Percentiles rank a stretch among this genome's conserved stretches.
phyloP scores from a whole-genome alignment of 805 yeast genomes.

The Suhomyces pyralidae region DNA sequence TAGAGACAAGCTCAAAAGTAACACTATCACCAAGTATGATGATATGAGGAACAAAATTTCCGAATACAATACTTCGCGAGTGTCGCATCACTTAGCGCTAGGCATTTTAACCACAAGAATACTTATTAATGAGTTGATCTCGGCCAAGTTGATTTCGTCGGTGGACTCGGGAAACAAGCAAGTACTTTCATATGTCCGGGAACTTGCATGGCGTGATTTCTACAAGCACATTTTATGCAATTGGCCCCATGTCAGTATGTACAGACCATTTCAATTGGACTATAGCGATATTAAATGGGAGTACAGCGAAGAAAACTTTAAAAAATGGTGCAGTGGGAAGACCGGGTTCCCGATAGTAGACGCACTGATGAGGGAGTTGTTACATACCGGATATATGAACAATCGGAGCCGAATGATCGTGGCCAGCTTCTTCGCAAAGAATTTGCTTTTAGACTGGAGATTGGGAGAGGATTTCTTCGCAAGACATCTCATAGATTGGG shows the following conservation, averaged over 20 bases:
- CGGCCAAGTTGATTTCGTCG: constrained; percentile 1
- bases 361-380: constrained; percentile 54
- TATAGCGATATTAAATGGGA: constrained; percentile 43
- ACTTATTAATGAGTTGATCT: constrained; percentile 28
- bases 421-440: constrained; percentile 50
- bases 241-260: constrained; percentile 53
- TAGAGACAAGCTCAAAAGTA: not conserved
- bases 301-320: constrained; percentile 38
- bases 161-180: constrained; percentile 17
- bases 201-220: constrained; percentile 59
- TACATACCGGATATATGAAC: constrained; percentile 51
- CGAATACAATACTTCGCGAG: constrained; percentile 33
- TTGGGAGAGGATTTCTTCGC: constrained; percentile 53
- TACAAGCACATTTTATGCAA: constrained; percentile 47
- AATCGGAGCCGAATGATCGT: constrained; percentile 55
- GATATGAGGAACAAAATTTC: constrained; percentile 29
- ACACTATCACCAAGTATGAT: constrained; percentile 24
- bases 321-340: constrained; percentile 50
- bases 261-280: constrained; percentile 46
- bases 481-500: constrained; percentile 48
- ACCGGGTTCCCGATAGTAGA: constrained; percentile 59
- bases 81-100: constrained; percentile 45
- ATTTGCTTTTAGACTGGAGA: constrained; percentile 53
- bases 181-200: constrained; percentile 42
- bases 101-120: constrained; percentile 47